Base-by-base conservation (phyloP, 176 grass and related monocot genomes). In the Aechmea fasciata region DNA sequence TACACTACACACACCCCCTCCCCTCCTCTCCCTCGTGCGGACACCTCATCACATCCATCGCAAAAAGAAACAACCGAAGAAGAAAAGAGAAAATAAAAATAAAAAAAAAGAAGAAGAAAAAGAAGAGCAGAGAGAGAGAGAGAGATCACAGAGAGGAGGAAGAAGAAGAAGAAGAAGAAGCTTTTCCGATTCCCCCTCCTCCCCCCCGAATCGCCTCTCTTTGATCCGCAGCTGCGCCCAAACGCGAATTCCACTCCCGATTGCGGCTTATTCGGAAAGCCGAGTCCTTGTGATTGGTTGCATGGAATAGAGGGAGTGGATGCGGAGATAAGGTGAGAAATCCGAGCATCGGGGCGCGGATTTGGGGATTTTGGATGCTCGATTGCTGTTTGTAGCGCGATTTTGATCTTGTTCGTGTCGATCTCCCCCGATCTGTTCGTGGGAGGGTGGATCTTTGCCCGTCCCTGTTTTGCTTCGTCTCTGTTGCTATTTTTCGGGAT, bases 1-100 rank as follows among this genome's bases (percentile, higher is more conserved):
- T 19, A 5, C 22, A 23, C 3, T 19, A 5, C 22, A 23, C 53
- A 13, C 53, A 0, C 5, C 11, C 48, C 10, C 64, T 13, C 23
- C 23, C 14, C 13, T 65, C 47, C 49, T 49, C 49, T 75, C 59
- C 55, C 48, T 49, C 47, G 25, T 73, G 71, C 55, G 17, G 71
- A 73, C 71, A 63, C 71, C 57, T 73, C 71, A 73, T 63, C 71
- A 33, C 64, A 67, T 67, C 29, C 29, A 67, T 67, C 24, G 48
- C n/a, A 67, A 14, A 28, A 28, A 9, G 26, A 47, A 28, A 67
- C 64, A 3, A 41, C 11, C 64, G 11, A 28, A 41, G 64, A 41
- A 8, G 8, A 23, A 67, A 48, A 66, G 29, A 66, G 28, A 67
- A 47, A 49, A 48, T 6, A 65, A 8, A 9, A 19, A n/a, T n/a